These are phyloP conservation scores for Effrenium voratum DNA, from an alignment of 73 alveolate genomes.

Conservation along the genomic window DNA sequence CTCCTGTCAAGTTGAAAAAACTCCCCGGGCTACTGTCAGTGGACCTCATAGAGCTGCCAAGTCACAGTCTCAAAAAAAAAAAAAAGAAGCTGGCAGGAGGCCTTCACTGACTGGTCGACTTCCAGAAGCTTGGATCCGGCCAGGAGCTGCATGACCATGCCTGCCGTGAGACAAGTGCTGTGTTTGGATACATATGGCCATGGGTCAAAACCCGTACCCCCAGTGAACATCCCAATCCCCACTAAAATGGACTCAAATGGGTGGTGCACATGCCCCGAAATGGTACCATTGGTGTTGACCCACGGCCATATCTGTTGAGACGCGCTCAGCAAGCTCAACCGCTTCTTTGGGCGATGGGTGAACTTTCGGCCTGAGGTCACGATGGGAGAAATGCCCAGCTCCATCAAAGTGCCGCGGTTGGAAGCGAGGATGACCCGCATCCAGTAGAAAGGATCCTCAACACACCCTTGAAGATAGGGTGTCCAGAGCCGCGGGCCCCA, in stretches of 20 bases:
- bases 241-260: no score
- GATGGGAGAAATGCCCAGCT: constrained; percentile 99
- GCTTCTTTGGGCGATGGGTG: no score
- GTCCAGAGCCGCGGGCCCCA: no score
- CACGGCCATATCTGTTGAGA: no score
- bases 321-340: no score
- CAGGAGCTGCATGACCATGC: constrained; percentile 99
- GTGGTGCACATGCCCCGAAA: no score
- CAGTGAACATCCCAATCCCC: no score
- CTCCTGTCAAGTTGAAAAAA: constrained; percentile 92
- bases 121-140: constrained; percentile 99
- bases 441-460: constrained; percentile 99
- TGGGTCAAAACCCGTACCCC: no score
- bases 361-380: constrained; percentile 97
- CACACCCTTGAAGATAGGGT: constrained; percentile 95
- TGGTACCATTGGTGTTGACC: no score
- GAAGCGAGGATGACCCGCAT: constrained; percentile 99
- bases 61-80: not conserved
- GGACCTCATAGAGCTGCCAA: not conserved
- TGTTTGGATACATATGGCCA: not conserved
- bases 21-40: not conserved
- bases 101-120: constrained; percentile 98
- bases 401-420: constrained; percentile 99
- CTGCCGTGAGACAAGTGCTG: not conserved
- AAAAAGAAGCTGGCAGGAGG: not conserved